Conservation (phyloP, 2,329 filamentous ascomycete genomes). For the Rutstroemia sp. region DNA sequence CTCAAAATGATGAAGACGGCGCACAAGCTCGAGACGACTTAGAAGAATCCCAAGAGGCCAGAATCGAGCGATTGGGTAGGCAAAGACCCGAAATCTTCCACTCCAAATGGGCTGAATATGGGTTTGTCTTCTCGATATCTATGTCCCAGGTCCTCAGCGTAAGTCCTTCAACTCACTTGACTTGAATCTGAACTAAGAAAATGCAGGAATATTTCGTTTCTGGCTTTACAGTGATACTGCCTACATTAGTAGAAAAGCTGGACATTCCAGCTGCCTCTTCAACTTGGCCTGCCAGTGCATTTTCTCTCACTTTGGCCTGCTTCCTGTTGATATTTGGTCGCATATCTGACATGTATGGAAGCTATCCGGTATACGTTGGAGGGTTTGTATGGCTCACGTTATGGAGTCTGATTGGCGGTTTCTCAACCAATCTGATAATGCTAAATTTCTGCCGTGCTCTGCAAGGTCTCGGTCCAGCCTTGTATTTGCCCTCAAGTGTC, state of each 20-base stretch:
- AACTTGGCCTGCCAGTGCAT: slow-evolving; percentile 58
- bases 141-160: slow-evolving; percentile 51
- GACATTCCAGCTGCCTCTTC: slow-evolving; percentile 52
- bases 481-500: slow-evolving; percentile 62
- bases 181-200: background rate
- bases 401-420: slow-evolving; percentile 64
- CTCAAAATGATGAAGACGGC: too few relatives aligned
- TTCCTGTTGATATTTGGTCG: slow-evolving; percentile 58
- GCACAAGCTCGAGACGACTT: background rate
- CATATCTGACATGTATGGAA: slow-evolving; percentile 55
- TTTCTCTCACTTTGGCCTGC: slow-evolving; percentile 47
- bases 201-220: slow-evolving; percentile 57
- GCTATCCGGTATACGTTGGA: slow-evolving; percentile 49
- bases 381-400: slow-evolving; percentile 58
- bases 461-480: slow-evolving; percentile 66
- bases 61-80: slow-evolving; percentile 48
- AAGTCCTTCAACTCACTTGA: slow-evolving; percentile 15
- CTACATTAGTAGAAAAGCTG: slow-evolving; percentile 53
- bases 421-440: slow-evolving; percentile 60
- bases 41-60: slow-evolving; percentile 26
- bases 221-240: slow-evolving; percentile 68
- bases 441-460: slow-evolving; percentile 67
- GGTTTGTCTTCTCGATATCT: slow-evolving; percentile 52
- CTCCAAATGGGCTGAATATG: slow-evolving; percentile 44
- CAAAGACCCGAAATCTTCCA: slow-evolving; percentile 47